Conservation (phyloP, 2,329 filamentous ascomycete genomes). For the Graphiopsis chlorocephala region DNA sequence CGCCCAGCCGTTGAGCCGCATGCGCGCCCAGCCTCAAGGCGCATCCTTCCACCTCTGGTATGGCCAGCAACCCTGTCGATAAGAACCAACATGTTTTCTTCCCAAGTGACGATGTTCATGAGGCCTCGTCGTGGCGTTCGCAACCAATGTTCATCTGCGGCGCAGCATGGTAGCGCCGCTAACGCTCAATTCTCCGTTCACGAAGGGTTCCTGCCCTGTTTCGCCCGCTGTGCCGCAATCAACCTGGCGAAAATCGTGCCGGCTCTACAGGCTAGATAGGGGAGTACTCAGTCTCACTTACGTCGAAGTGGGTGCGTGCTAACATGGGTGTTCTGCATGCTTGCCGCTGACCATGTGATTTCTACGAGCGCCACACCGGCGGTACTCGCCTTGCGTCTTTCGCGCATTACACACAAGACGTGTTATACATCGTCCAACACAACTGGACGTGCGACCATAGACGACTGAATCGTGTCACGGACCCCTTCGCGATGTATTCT, state of each 20-base stretch:
- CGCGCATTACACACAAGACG: background rate
- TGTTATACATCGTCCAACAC: too few relatives aligned
- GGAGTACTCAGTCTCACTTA: too few relatives aligned
- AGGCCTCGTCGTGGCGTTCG: background rate
- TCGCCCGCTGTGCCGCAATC: background rate
- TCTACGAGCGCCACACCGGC: background rate
- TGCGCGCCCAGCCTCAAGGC: background rate
- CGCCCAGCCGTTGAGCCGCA: background rate
- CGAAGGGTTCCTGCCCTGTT: background rate
- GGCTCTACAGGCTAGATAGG: too few relatives aligned
- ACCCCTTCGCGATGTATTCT: too few relatives aligned
- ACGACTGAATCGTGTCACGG: too few relatives aligned
- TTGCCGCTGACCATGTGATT: background rate
- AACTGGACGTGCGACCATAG: too few relatives aligned
- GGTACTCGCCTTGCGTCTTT: background rate
- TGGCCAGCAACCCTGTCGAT: background rate
- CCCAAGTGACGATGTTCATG: background rate
- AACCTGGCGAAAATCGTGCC: background rate
- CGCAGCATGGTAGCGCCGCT: background rate
- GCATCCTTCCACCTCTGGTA: background rate
- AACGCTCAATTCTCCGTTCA: background rate
- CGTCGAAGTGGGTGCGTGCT: too few relatives aligned
- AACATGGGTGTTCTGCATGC: background rate
- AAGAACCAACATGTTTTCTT: background rate
- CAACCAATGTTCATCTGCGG: background rate